Evolutionary conservation across 1,284 basidiomycete species (phyloP), one percentile per base, ranked within the genome.

Genomic region (Trametes pubescens): DNA sequence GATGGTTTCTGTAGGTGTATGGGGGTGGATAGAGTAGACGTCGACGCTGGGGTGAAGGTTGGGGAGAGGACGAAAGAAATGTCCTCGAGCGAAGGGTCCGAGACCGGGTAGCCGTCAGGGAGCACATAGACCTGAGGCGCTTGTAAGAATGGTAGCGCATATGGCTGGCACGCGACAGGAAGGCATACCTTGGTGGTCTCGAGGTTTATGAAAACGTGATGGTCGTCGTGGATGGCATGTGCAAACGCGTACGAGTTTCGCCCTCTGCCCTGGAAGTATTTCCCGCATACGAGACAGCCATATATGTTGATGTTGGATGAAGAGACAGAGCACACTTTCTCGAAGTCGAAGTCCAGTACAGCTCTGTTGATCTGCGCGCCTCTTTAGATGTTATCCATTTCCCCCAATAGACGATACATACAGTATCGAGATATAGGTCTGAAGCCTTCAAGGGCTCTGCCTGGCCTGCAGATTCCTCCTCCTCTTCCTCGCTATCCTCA

Each of bases 211-310:
- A 95, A 99, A 54, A 99, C 98, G 72, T 98, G 95, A 76, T 99
- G 97, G 77, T 97, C 96, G 65, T 98, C 95, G 72, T 98, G 94
- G 69, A 99, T 98, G 43, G 95, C 94, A 80, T 99, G 98, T 13
- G 95, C 88, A 78, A 98, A 99, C 29, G 98, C 98, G 76, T 95
- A 96, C 57, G 95, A 96, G 49, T 86, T 93, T 67, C 91, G 89
- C 21, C 98, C 96, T 70, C 98, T 85, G 5, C 98, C 98, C 83
- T 99, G 98, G 74, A 98, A 99, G 80, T 99, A 99, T 79, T 98
- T 98, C 59, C 98, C 98, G 76, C 96, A 98, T 13, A 99, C 96
- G 52, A 99, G 88, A 75, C 98, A 99, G 24, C 95, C 95, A 74
- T 99, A 99, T 67, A 94, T 93, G 77, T 99, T 98, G 84, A 98